Conservation (phyloP, 2,329 filamentous ascomycete genomes). For the Colletotrichum chlorophyti region DNA sequence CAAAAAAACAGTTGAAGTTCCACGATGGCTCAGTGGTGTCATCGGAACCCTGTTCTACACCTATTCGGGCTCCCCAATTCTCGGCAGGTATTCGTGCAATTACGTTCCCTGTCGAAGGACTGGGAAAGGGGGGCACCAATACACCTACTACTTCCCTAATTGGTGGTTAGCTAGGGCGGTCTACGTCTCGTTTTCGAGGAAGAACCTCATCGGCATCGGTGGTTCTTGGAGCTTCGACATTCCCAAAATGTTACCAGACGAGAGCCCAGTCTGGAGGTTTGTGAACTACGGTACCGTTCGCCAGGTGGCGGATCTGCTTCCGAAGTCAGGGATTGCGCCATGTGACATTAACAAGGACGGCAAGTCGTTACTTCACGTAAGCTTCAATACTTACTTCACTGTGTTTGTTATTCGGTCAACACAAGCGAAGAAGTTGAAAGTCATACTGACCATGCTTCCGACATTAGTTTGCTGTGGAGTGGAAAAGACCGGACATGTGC, state of each 20-base stretch:
- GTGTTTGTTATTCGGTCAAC: too few species aligned
- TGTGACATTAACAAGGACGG: background rate
- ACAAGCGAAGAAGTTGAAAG: too few species aligned
- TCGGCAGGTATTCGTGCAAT: background rate
- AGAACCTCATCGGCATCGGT: background rate
- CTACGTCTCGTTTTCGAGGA: background rate
- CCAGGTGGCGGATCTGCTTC: background rate
- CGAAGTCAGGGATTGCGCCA: background rate
- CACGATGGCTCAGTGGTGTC: background rate
- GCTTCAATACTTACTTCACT: too few species aligned
- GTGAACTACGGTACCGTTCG: background rate
- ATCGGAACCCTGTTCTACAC: background rate
- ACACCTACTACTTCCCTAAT: background rate
- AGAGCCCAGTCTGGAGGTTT: background rate
- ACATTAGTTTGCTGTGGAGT: background rate
- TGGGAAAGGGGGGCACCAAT: background rate
- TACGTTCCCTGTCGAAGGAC: background rate
- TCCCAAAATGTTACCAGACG: background rate
- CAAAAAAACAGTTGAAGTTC: background rate
- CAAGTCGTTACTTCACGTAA: background rate
- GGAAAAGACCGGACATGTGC: background rate
- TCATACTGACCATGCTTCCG: too few species aligned
- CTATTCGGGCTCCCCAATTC: background rate
- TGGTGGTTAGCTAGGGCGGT: background rate
- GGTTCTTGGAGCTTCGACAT: background rate